A percentile compares a stretch with the other conserved stretches of the same genome.
Conservation (phyloP, 2,329 filamentous ascomycete species). For the Pochonia chlamydosporia region DNA sequence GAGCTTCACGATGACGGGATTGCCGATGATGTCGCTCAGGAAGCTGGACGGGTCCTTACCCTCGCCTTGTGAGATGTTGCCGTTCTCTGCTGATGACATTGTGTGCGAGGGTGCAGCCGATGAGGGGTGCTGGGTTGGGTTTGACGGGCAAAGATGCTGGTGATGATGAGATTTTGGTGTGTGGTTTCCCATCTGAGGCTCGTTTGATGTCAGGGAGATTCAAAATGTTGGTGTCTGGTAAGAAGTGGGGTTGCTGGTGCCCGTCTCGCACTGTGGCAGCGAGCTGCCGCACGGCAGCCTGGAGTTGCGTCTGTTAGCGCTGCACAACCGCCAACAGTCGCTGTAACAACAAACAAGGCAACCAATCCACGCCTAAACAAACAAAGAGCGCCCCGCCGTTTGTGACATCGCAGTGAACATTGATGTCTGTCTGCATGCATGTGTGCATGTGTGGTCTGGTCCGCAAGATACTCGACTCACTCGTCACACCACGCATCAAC, state of each 20-base stretch:
- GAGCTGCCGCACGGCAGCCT: too few species aligned
- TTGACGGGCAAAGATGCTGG: background rate
- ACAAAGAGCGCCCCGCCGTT: too few species aligned
- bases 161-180: background rate
- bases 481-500: too few species aligned
- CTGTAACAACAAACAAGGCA: too few species aligned
- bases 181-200: too few species aligned
- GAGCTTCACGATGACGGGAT: slow-evolving; percentile 90
- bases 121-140: background rate
- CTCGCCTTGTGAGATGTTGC: slow-evolving; percentile 55
- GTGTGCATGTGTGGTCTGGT: background rate
- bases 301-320: too few species aligned
- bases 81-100: slow-evolving; percentile 56
- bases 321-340: too few species aligned
- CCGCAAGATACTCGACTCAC: too few species aligned
- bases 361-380: too few species aligned
- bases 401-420: too few species aligned
- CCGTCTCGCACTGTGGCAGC: background rate
- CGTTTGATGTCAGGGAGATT: too few species aligned
- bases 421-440: too few species aligned
- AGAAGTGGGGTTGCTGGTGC: background rate
- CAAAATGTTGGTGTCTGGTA: background rate
- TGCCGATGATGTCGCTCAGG: slow-evolving; percentile 88
- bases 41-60: slow-evolving; percentile 92
- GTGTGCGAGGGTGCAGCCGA: background rate